Percentiles rank a stretch among this genome's conserved stretches.
These are phyloP conservation scores for bread wheat (Triticum aestivum) DNA, from an alignment of 176 grass and related monocot genomes.

Conservation along the genomic window DNA sequence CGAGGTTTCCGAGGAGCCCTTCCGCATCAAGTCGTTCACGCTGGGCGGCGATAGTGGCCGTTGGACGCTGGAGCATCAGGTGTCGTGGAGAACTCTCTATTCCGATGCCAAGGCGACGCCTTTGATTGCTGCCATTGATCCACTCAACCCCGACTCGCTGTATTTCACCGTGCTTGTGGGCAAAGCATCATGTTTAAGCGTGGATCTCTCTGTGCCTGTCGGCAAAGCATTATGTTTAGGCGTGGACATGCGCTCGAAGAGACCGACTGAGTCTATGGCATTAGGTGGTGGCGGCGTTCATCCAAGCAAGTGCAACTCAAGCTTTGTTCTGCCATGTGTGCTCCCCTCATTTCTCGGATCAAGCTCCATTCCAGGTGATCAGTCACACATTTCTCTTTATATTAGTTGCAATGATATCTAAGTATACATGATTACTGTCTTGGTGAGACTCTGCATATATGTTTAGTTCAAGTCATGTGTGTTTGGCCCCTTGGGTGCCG, in stretches of 20 bases:
- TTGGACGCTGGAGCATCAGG: constrained; percentile 33
- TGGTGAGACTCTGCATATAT: background rate
- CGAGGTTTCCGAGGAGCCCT: constrained; percentile 16
- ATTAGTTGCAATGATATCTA: background rate
- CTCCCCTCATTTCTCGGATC: constrained; percentile 30
- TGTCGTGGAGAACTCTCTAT: background rate
- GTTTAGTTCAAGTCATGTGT: background rate
- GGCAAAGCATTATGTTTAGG: background rate
- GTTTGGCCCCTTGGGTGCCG: background rate
- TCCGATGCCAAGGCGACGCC: background rate
- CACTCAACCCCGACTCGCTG: constrained; percentile 7
- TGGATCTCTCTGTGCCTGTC: background rate
- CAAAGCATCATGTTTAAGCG: background rate
- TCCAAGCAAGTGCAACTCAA: constrained; percentile 2
- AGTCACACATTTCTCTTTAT: too few species aligned
- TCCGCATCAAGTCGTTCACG: background rate
- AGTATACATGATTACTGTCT: background rate
- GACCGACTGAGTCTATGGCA: background rate
- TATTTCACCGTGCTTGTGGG: background rate
- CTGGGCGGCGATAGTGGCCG: background rate
- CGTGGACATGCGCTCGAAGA: constrained; percentile 7
- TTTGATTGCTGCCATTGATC: background rate
- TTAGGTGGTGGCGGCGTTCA: background rate
- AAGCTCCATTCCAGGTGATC: constrained; percentile 1
- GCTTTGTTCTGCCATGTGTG: background rate